Evolutionary conservation across 148 eudicot species (phyloP).

Genomic region (Dianthus caryophyllus): DNA sequence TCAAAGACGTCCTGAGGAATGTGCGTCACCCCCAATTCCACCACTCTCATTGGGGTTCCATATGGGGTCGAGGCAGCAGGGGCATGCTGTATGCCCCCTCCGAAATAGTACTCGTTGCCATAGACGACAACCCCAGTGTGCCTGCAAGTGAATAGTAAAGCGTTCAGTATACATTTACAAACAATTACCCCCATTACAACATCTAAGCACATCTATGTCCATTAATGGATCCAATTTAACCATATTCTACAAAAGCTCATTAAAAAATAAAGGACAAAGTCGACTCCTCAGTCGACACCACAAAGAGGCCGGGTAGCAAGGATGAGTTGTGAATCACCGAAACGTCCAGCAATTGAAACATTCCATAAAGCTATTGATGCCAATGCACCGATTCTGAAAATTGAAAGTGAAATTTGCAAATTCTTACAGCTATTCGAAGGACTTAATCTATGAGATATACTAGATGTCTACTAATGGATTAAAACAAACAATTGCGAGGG

Average conservation of each 20-base stretch:
- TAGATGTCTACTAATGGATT: background rate
- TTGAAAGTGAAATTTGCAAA: background rate
- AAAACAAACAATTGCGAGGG: background rate
- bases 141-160: slow-evolving; percentile 36
- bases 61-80: slow-evolving; percentile 72
- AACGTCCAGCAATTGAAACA: background rate
- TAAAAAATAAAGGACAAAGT: no score
- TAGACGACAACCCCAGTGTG: slow-evolving; percentile 95
- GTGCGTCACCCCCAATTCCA: slow-evolving; percentile 86
- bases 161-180: background rate
- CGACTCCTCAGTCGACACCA: no score
- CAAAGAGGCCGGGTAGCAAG: no score
- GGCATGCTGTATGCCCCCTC: slow-evolving; percentile 82
- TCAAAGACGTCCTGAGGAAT: slow-evolving; percentile 89
- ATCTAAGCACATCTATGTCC: no score
- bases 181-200: background rate
- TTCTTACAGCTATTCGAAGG: background rate
- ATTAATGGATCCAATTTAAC: no score
- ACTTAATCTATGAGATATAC: background rate
- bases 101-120: slow-evolving; percentile 86
- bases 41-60: slow-evolving; percentile 75
- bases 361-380: background rate
- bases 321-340: no score
- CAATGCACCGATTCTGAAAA: background rate
- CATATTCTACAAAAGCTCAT: no score